These are phyloP conservation scores for Cyberlindnera xishuangbannaensis DNA, from an alignment of 805 yeast genomes.

Conservation along the genomic window DNA sequence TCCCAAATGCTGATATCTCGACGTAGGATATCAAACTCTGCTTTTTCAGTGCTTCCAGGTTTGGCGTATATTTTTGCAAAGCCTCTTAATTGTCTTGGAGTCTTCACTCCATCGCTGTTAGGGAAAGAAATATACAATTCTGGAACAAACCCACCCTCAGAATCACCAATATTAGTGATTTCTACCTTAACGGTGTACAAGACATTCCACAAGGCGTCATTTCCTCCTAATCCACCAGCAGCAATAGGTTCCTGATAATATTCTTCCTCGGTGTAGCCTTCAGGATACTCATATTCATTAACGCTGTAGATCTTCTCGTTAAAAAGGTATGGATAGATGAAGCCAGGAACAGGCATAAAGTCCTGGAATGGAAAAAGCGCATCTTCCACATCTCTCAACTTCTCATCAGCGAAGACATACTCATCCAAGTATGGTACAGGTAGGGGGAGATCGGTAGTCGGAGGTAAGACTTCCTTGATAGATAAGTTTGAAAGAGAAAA, in stretches of 20 bases:
- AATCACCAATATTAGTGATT: conserved; percentile 11
- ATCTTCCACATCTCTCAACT: conserved; percentile 48
- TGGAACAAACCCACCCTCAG: conserved; percentile 9
- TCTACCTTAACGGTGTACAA: conserved; percentile 20
- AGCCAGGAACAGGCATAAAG: conserved; percentile 47
- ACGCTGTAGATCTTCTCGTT: conserved; percentile 26
- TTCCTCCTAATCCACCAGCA: conserved; percentile 54
- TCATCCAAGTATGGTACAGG: conserved; percentile 42
- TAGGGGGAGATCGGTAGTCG: conserved; percentile 39
- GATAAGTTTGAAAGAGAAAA: conserved; percentile 32
- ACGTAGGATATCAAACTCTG: conserved; percentile 40
- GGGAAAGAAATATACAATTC: conserved; percentile 14
- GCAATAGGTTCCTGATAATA: conserved; percentile 25
- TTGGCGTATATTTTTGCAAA: conserved; percentile 47
- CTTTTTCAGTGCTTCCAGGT: conserved; percentile 33
- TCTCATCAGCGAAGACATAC: conserved; percentile 37
- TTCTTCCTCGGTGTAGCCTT: conserved; percentile 30
- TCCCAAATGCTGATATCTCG: conserved; percentile 57
- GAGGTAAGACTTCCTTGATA: conserved; percentile 36
- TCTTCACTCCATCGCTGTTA: conserved; percentile 31
- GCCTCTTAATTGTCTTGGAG: conserved; percentile 52
- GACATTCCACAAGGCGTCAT: conserved; percentile 53
- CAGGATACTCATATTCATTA: conserved; percentile 31
- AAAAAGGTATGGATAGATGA: conserved; percentile 48
- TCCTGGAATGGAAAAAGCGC: conserved; percentile 48